A percentile compares a stretch with the other conserved stretches of the same genome.
Conservation (phyloP, 2,329 filamentous ascomycete genomes). For the Trichothecium sympodiale region DNA sequence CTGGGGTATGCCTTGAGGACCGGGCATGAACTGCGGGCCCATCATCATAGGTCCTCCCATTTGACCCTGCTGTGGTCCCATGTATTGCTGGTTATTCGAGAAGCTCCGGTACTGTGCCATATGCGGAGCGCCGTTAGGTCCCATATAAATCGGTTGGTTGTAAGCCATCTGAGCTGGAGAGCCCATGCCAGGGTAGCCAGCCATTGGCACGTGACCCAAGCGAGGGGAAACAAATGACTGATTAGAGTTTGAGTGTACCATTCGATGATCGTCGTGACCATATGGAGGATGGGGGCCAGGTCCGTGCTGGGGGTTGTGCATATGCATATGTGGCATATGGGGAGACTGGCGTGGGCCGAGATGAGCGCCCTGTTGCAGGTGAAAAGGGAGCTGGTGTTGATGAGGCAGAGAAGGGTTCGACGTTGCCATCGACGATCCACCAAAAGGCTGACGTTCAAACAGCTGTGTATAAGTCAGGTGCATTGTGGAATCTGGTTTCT, state of each 20-base stretch:
- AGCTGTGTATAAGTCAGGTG: constrained; percentile 62
- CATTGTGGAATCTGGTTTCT: constrained; percentile 56
- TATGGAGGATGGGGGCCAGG: constrained; percentile 55
- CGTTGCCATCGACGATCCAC: constrained; percentile 49
- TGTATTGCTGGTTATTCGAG: constrained; percentile 60
- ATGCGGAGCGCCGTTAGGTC: constrained; percentile 51
- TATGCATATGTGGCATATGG: constrained; percentile 67
- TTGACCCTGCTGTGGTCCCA: constrained; percentile 55
- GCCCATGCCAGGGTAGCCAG: constrained; percentile 61
- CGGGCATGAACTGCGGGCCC: constrained; percentile 62
- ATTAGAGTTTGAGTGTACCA: constrained; percentile 76
- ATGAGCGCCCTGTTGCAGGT: constrained; percentile 65
- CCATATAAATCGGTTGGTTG: constrained; percentile 62
- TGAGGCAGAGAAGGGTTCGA: constrained; percentile 64
- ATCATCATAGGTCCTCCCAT: constrained; percentile 81
- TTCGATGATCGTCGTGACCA: constrained; percentile 73
- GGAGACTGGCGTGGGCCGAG: constrained; percentile 60
- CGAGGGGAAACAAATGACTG: constrained; percentile 82
- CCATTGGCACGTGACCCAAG: constrained; percentile 57
- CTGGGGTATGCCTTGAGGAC: constrained; percentile 64
- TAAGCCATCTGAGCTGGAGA: constrained; percentile 61
- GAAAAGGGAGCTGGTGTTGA: constrained; percentile 73
- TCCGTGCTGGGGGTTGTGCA: constrained; percentile 61
- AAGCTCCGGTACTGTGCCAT: constrained; percentile 61
- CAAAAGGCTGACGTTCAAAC: constrained; percentile 58